Conservation (phyloP, 192 early-diverging fungal species). For the Tieghemiomyces parasiticus region DNA sequence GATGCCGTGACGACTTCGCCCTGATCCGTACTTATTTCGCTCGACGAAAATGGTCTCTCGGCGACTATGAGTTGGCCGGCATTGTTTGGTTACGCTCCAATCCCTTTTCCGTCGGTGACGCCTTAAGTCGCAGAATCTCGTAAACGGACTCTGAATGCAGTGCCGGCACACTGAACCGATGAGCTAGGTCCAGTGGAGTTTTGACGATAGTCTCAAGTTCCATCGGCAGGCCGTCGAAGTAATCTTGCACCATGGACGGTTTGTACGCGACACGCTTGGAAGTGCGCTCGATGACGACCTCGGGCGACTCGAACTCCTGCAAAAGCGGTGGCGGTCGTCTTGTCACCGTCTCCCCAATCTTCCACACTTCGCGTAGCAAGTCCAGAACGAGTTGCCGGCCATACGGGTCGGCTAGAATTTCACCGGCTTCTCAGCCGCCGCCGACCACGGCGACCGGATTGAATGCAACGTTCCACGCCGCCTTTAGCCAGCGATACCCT, state of each 20-base stretch:
- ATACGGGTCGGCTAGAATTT: slow-evolving; percentile 32
- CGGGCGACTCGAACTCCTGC: slow-evolving; percentile 15
- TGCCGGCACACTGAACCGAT: slow-evolving; percentile 19
- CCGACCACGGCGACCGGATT: slow-evolving; percentile 45
- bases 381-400: slow-evolving; percentile 24
- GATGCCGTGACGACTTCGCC: too few species aligned
- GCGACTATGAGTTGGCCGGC: too few species aligned
- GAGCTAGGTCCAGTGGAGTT: slow-evolving; percentile 29
- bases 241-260: slow-evolving; percentile 50
- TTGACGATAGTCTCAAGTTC: slow-evolving; percentile 39
- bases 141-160: slow-evolving; percentile 33
- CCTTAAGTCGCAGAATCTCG: too few species aligned
- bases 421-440: slow-evolving; percentile 32
- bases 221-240: slow-evolving; percentile 25
- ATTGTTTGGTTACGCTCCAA: too few species aligned
- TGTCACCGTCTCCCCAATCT: slow-evolving; percentile 30
- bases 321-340: slow-evolving; percentile 18
- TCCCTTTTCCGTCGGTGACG: too few species aligned
- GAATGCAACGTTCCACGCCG: slow-evolving; percentile 59
- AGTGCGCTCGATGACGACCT: slow-evolving; percentile 20
- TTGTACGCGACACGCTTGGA: slow-evolving; percentile 12
- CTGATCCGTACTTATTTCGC: too few species aligned
- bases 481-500: slow-evolving; percentile 46
- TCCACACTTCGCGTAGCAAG: slow-evolving; percentile 39
- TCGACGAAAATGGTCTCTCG: too few species aligned